Evolutionary conservation across 2,329 filamentous ascomycete genomes (phyloP).

Genomic region (Trichoderma simmonsii): DNA sequence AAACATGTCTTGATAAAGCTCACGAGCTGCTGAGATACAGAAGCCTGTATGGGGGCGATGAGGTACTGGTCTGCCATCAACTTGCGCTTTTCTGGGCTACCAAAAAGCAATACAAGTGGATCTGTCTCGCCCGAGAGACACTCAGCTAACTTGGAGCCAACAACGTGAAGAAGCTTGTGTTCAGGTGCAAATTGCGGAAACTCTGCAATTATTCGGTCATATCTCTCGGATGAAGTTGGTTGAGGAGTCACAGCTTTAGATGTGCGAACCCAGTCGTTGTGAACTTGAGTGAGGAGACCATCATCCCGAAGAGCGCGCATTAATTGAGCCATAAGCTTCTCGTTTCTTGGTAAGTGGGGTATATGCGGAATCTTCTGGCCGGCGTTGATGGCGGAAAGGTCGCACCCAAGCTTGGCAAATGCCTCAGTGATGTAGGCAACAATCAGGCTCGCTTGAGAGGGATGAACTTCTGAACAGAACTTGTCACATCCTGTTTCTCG

Average conservation of each 20-base stretch:
- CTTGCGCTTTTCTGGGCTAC: neutral
- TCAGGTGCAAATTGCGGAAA: neutral
- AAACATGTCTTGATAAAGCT: neutral
- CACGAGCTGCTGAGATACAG: neutral
- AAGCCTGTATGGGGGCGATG: neutral
- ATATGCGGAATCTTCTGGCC: neutral
- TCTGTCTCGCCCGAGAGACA: neutral
- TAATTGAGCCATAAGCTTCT: neutral
- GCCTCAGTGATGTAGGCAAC: neutral
- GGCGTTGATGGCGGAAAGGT: neutral
- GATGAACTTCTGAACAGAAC: neutral
- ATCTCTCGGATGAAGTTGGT: neutral
- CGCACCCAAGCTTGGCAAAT: neutral
- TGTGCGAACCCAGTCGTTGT: neutral
- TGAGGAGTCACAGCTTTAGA: neutral
- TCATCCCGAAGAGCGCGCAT: neutral
- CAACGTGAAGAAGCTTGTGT: neutral
- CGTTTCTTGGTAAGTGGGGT: neutral
- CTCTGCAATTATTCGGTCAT: neutral
- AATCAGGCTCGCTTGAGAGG: neutral
- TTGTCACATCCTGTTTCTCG: neutral
- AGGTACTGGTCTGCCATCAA: neutral
- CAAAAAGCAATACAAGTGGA: neutral
- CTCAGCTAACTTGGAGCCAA: neutral
- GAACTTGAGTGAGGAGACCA: neutral